A percentile compares a stretch with the other conserved stretches of the same genome.
These are phyloP conservation scores for Bombardia bombarda DNA, from an alignment of 495 filamentous ascomycete species.

Conservation along the genomic window DNA sequence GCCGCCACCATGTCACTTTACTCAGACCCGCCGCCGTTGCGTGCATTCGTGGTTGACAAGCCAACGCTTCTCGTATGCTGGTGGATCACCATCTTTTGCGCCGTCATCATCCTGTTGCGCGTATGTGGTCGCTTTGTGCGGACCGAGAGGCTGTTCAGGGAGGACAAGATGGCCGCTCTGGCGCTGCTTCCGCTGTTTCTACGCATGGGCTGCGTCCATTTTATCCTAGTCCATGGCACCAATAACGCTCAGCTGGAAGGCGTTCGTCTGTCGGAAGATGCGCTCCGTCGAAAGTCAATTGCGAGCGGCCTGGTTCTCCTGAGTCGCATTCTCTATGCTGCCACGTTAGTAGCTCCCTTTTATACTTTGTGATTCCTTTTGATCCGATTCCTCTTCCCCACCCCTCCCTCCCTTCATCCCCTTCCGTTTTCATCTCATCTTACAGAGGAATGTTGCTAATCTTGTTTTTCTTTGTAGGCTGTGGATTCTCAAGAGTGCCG, in stretches of 20 bases:
- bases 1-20: slow-evolving; percentile 43
- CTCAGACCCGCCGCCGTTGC: slow-evolving; percentile 50
- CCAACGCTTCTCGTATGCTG: slow-evolving; percentile 83
- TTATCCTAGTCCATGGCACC: slow-evolving; percentile 76
- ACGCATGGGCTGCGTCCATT: slow-evolving; percentile 82
- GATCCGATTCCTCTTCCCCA: too few species aligned
- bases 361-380: too few species aligned
- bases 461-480: slow-evolving; percentile 44
- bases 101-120: slow-evolving; percentile 71
- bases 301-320: slow-evolving; percentile 60
- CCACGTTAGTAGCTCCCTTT: slow-evolving; percentile 57
- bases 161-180: slow-evolving; percentile 79
- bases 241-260: slow-evolving; percentile 60
- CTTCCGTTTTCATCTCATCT: too few species aligned
- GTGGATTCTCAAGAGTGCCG: slow-evolving; percentile 85
- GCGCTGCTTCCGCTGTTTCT: slow-evolving; percentile 71
- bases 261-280: slow-evolving; percentile 32
- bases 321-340: slow-evolving; percentile 59
- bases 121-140: slow-evolving; percentile 72
- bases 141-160: slow-evolving; percentile 70
- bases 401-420: too few species aligned
- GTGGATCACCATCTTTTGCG: slow-evolving; percentile 83
- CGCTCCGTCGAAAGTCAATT: slow-evolving; percentile 43
- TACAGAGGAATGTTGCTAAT: too few species aligned
- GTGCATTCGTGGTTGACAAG: slow-evolving; percentile 51